Conservation (phyloP, 345 rosid species). For the Laguncularia racemosa region DNA sequence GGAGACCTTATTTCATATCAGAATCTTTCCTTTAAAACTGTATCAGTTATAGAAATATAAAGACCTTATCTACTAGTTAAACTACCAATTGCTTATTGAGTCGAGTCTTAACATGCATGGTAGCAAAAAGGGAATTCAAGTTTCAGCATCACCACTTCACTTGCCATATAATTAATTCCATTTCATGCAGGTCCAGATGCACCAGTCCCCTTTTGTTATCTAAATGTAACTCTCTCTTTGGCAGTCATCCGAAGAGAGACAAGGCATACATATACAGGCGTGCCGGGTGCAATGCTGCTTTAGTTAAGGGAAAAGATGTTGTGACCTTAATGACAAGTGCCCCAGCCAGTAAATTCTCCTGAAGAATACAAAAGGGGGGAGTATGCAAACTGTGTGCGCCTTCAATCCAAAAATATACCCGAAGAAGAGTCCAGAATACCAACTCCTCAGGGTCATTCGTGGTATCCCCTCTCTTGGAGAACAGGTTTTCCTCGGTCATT, state of each 20-base stretch:
- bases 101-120: too few species aligned
- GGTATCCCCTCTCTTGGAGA: constrained; percentile 40
- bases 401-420: neutral
- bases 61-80: too few species aligned
- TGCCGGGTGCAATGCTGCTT: constrained; percentile 39
- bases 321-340: constrained; percentile 32
- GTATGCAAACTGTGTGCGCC: neutral
- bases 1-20: too few species aligned
- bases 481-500: constrained; percentile 34
- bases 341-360: constrained; percentile 2
- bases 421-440: constrained; percentile 11
- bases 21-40: neutral
- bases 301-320: constrained; percentile 37
- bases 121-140: too few species aligned
- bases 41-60: too few species aligned
- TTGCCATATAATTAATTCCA: too few species aligned
- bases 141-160: neutral
- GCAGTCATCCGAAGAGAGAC: constrained; percentile 32
- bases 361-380: neutral
- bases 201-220: neutral
- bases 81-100: too few species aligned
- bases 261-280: constrained; percentile 22
- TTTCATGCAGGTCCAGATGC: too few species aligned
- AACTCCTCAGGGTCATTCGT: constrained; percentile 10
- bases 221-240: neutral